Evolutionary conservation across 2,329 filamentous ascomycete genomes (phyloP), one percentile per base, ranked within the genome.

Genomic region (Cladobotryum protrusum): DNA sequence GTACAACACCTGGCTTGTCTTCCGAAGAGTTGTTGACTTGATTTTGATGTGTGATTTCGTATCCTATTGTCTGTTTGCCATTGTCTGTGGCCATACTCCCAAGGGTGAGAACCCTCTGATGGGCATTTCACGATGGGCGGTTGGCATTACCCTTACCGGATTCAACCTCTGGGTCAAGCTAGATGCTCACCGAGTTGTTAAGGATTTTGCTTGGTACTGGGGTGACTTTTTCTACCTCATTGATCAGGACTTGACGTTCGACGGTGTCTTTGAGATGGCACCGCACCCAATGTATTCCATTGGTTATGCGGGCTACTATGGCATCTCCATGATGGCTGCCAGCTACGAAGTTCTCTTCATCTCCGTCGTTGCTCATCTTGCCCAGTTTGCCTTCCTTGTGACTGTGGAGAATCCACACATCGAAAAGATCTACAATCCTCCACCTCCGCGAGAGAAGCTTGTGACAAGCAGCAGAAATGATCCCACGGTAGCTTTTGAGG

Each of bases 201-300:
- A 97, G 70, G 93, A 99, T 70, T 99, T 91, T 72, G 93, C 93
- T 24, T 99, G 93, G 93, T 99, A 97, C 71, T 99, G 93, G 93
- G 93, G 93, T 54, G 93, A 99, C 70, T 97, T 97, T 72, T 99
- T 97, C 77, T 99, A 90, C 71, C 84, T 99, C 63, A 89, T 99
- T 67, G 93, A 99, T 70, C 91, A 97, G 72, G 89, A 96, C 64
- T 77, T 99, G 66, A 97, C 91, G 45, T 99, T 99, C 68, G 93
- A 99, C 65, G 93, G 93, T 50, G 93, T 99, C 55, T 99, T 97
- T 66, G 93, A 99, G 72, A 95, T 99, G 85, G 93, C 93, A 17
- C 93, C 93, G 32, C 93, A 97, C 66, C 92, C 92, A 56, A 97
- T 97, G 92, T 97, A 97, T 72, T 96, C 91, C 49, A 92, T 97